These are phyloP conservation scores for Candida adriatica DNA, from an alignment of 805 yeast species.

Conservation along the genomic window DNA sequence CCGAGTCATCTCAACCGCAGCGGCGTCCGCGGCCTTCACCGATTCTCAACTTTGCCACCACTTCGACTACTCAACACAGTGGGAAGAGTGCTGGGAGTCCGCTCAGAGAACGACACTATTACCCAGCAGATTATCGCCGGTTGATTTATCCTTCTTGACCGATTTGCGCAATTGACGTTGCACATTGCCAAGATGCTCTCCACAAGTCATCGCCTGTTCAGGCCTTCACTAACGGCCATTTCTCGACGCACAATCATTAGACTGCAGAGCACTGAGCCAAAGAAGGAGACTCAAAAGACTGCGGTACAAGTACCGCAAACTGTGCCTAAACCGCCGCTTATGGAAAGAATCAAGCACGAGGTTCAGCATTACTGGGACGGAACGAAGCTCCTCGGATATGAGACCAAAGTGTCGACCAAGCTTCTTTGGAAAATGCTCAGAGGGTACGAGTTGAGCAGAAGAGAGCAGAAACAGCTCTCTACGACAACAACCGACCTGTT, in stretches of 20 bases:
- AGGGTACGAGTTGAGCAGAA: conserved; percentile 85
- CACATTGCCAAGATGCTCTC: too few species aligned
- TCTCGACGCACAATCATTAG: too few species aligned
- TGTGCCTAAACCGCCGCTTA: conserved; percentile 47
- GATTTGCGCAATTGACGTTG: too few species aligned
- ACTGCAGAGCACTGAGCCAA: background rate
- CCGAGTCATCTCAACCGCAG: background rate
- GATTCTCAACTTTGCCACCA: too few species aligned
- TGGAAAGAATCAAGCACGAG: conserved; percentile 85
- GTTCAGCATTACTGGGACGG: conserved; percentile 94
- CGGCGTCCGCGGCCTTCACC: too few species aligned
- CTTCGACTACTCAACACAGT: too few species aligned
- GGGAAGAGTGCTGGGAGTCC: too few species aligned
- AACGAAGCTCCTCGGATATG: conserved; percentile 87
- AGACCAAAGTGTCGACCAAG: conserved; percentile 76
- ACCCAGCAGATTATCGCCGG: too few species aligned
- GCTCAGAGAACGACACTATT: too few species aligned
- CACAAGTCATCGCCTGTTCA: too few species aligned
- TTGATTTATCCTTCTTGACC: too few species aligned
- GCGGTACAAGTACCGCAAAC: conserved; percentile 2
- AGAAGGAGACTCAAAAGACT: background rate
- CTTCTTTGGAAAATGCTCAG: conserved; percentile 74
- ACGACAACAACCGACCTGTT: conserved; percentile 83
- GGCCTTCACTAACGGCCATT: too few species aligned
- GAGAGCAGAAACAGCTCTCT: conserved; percentile 82